These are phyloP conservation scores for Pseudotsuga menziesii DNA, from an alignment of 75 land plant species.

Conservation along the genomic window DNA sequence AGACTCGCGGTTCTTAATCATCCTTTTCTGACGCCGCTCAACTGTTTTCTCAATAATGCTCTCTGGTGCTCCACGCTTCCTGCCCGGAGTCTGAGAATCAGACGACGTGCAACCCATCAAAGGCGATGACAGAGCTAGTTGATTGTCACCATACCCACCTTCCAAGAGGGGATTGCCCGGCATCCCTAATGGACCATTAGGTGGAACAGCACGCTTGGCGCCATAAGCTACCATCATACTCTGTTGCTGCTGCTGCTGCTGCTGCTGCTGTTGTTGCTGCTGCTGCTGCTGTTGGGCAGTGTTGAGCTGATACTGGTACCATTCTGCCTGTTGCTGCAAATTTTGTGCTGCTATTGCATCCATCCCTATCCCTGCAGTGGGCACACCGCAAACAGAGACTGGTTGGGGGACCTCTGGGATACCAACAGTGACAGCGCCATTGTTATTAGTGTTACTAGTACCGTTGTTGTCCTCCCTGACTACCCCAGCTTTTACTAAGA, in stretches of 20 bases:
- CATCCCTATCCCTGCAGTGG: constrained; percentile 7
- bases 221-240: constrained; percentile 28
- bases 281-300: constrained; percentile 5
- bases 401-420: neutral
- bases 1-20: constrained; percentile 79
- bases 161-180: constrained; percentile 18
- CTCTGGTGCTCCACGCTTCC: constrained; percentile 30
- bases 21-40: constrained; percentile 66
- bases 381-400: neutral
- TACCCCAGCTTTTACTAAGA: constrained; percentile 64
- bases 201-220: constrained; percentile 18
- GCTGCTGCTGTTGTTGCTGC: constrained; percentile 13
- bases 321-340: constrained; percentile 3
- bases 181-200: constrained; percentile 9
- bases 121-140: constrained; percentile 5
- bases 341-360: constrained; percentile 12
- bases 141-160: constrained; percentile 18
- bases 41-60: constrained; percentile 45
- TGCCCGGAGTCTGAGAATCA: constrained; percentile 15
- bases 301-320: neutral
- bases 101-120: constrained; percentile 1
- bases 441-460: constrained; percentile 8
- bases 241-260: constrained; percentile 16
- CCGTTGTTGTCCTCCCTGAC: constrained; percentile 22
- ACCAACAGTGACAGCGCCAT: neutral